Evolutionary conservation across 2,329 filamentous ascomycete genomes (phyloP).

Genomic region (Nigrospora oryzae): DNA sequence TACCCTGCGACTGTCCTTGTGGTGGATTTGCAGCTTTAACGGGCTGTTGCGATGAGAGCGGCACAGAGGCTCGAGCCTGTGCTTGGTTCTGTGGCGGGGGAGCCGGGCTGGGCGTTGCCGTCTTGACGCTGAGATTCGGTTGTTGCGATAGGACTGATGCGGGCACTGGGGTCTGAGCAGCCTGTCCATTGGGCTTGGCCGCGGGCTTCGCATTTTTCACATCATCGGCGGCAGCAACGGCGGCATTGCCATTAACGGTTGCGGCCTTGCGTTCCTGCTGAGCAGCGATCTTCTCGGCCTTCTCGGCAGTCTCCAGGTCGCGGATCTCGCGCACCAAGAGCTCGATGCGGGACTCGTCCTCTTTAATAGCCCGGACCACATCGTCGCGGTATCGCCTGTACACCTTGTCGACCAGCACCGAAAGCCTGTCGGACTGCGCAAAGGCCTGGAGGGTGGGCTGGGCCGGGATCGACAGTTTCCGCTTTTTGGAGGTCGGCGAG

Average conservation of each 20-base stretch:
- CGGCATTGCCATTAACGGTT: conserved; percentile 1
- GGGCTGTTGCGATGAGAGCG: too few species aligned
- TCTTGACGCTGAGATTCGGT: not conserved
- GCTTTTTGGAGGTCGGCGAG: conserved; percentile 58
- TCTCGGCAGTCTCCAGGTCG: conserved; percentile 51
- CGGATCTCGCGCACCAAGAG: conserved; percentile 59
- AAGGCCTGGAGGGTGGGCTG: conserved; percentile 54
- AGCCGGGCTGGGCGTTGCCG: too few species aligned
- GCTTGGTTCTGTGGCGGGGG: too few species aligned
- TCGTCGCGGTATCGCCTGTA: conserved; percentile 68
- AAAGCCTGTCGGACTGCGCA: conserved; percentile 32
- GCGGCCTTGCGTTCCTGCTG: conserved; percentile 8
- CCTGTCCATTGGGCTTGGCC: conserved; percentile 10
- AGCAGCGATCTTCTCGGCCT: conserved; percentile 9
- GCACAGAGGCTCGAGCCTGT: too few species aligned
- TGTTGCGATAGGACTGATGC: conserved; percentile 3
- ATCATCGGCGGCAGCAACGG: conserved; percentile 8
- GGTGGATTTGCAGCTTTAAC: too few species aligned
- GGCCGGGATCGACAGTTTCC: conserved; percentile 61
- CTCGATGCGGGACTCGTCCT: conserved; percentile 63
- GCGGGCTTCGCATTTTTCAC: conserved; percentile 4
- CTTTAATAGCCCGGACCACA: conserved; percentile 60
- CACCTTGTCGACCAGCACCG: conserved; percentile 41
- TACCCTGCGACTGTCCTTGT: too few species aligned
- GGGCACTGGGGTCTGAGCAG: conserved; percentile 7